Base-by-base conservation (phyloP, 1,284 basidiomycete species). In the Trichosporon sp. region DNA sequence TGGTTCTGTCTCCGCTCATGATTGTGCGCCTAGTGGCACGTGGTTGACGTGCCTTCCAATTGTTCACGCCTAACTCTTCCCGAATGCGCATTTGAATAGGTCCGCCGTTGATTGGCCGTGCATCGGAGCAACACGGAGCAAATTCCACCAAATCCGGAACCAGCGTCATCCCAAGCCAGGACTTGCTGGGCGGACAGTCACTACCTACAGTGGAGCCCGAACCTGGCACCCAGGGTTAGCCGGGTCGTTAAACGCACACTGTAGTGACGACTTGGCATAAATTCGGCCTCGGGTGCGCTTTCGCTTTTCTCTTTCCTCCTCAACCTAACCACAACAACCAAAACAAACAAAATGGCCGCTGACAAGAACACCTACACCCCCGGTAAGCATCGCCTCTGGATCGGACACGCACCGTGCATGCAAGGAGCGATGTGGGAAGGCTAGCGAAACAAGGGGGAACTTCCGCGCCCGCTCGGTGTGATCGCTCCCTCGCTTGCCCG, bases 281-380 rank as follows among this genome's bases (percentile, higher is more conserved):
- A 63, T 63, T 63, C 59, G 31, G 32, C 31, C 35, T 35, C 16
- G 32, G 56, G 31, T 8, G 12, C 10, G 4, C 16, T 63, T 63
- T n/a, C 59, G 14, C 59, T 63, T 63, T n/a, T 61, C 56, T 26
- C 65, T 46, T 66, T 31, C 37, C 65, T 66, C 38, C 40, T 66
- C 43, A 26, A 31, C 21, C 16, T 7, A 26, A 10, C 31, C 59
- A 63, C 59, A 63, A 63, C 59, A 54, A 54, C 51, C 51, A 63
- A 35, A 63, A 35, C 59, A 63, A 63, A 21, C 40, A 66, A 66
- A 66, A 66, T 66, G 65, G 65, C 65, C 26, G 65, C 21, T 51
- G 65, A 66, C 68, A 70, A 70, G 68, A 65, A 70, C 68, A 71
- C 72, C 43, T 73, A 68, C 72, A 63, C 72, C 71, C 66, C 70